Evolutionary conservation across 495 filamentous ascomycete species (phyloP).

Genomic region (Hyaloscypha variabilis): DNA sequence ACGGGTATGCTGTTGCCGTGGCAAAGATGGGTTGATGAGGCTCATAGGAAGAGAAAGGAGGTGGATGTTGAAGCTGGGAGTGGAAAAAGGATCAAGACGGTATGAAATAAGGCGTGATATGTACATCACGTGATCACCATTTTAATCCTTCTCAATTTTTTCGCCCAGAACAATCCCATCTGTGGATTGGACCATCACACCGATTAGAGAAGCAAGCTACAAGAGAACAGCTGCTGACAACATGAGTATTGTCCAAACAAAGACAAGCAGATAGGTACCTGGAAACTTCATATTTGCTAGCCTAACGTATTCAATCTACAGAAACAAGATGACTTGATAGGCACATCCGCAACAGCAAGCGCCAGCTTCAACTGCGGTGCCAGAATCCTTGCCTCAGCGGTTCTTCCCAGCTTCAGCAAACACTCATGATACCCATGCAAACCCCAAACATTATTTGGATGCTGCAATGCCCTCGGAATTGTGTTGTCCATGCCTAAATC

Average conservation of each 20-base stretch:
- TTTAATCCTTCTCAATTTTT: too few relatives aligned
- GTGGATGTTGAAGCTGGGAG: not conserved
- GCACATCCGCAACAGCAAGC: slow-evolving; percentile 58
- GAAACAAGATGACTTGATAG: slow-evolving; percentile 62
- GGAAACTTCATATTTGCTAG: not conserved
- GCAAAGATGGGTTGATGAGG: not conserved
- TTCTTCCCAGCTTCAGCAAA: slow-evolving; percentile 49
- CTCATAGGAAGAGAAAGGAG: not conserved
- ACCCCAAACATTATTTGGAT: slow-evolving; percentile 71
- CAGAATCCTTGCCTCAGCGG: slow-evolving; percentile 51
- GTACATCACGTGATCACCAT: too few relatives aligned
- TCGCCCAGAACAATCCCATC: too few relatives aligned
- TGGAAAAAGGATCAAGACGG: not conserved
- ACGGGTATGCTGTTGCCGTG: slow-evolving; percentile 11
- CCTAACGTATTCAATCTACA: slow-evolving; percentile 38
- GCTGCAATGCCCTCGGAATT: slow-evolving; percentile 58
- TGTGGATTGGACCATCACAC: too few relatives aligned
- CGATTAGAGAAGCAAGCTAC: too few relatives aligned
- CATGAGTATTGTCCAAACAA: too few relatives aligned
- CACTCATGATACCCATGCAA: slow-evolving; percentile 70
- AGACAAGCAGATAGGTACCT: too few relatives aligned
- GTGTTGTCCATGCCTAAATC: slow-evolving; percentile 62
- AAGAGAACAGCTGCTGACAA: too few relatives aligned
- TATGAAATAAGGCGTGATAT: too few relatives aligned
- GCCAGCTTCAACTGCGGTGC: slow-evolving; percentile 51